Percentiles rank a stretch among this genome's conserved stretches.
phyloP scores from a whole-genome alignment of 2,329 filamentous ascomycete species.

The Arthrinium puccinioides region DNA sequence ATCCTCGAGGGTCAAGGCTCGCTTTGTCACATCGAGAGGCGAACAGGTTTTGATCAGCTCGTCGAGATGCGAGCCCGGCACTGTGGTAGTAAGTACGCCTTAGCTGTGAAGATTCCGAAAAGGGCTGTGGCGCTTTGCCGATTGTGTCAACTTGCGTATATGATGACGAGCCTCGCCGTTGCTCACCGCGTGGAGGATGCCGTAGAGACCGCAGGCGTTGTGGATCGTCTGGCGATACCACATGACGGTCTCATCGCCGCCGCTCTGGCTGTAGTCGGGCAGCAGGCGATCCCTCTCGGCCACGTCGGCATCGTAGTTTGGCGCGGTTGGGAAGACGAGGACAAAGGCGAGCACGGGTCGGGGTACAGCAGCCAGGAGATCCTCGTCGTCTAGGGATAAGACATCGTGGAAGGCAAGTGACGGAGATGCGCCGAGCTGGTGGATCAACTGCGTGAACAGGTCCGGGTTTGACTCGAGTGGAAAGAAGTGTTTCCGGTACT shows the following conservation, averaged over 20 bases:
- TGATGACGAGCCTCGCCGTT: slow-evolving; percentile 48
- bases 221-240: slow-evolving; percentile 70
- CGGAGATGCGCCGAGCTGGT: slow-evolving; percentile 53
- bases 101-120: no score
- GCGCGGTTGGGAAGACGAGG: slow-evolving; percentile 59
- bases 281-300: slow-evolving; percentile 12
- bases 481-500: slow-evolving; percentile 17
- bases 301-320: slow-evolving; percentile 52
- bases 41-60: neutral
- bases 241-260: slow-evolving; percentile 52
- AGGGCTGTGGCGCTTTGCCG: no score
- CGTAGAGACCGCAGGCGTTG: slow-evolving; percentile 66
- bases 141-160: slow-evolving; percentile 24
- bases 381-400: slow-evolving; percentile 60
- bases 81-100: no score
- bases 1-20: slow-evolving; percentile 57
- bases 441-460: slow-evolving; percentile 58
- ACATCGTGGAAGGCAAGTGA: slow-evolving; percentile 60
- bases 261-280: slow-evolving; percentile 18
- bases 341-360: slow-evolving; percentile 60
- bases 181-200: slow-evolving; percentile 54
- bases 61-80: neutral
- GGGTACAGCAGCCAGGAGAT: slow-evolving; percentile 58
- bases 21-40: slow-evolving; percentile 6
- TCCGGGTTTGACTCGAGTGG: slow-evolving; percentile 47